Base-by-base conservation (phyloP, 208 protist genomes). In the Herpetomonas samuelpessoai region DNA sequence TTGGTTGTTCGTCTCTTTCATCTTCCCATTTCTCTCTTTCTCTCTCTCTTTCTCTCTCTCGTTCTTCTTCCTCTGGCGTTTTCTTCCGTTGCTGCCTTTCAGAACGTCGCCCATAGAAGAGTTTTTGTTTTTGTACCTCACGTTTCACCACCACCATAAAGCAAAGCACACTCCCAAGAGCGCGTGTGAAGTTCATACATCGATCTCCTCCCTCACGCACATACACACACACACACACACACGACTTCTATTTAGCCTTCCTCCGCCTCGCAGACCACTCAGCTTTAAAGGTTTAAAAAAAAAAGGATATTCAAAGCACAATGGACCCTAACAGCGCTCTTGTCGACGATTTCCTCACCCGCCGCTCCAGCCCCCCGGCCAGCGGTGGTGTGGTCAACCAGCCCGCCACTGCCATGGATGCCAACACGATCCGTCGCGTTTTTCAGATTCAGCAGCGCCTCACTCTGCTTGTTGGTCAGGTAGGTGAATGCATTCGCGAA, bases 391-490 rank as follows among this genome's bases (percentile, higher is more conserved):
- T 49, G 24, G 59, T 27, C 22, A 1, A 21, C 24, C 26, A 27
- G 0, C 52, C 28, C 10, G 26, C 25, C 2, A 45, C 9, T 46
- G 38, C 48, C 14, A 50, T 51, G 21, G 12, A 16, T 38, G 27
- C 61, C 2, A 59, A 16, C n/a, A 10, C 31, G 26, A n/a, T 55
- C 12, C 19, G 44, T 0, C 51, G 9, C 29, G 19, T 55, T 19
- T 38, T 62, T 27, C 45, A 6, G 27, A 19, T 78, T 31, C 73
- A 81, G 62, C 75, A 81, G 49, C 70, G 72, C 0, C 79, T 86
- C 3, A 41, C 74, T 41, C 45, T 44, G 24, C 63, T 80, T 18
- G 64, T 86, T 31, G 64, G 55, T 2, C 71, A 86, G 62, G 79
- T 74, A 27, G 65, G 69, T 49, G 58, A 30, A 2, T 71, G 75